Conservation (phyloP, 352 stramenopile genomes). For the Discostella stelligera region DNA sequence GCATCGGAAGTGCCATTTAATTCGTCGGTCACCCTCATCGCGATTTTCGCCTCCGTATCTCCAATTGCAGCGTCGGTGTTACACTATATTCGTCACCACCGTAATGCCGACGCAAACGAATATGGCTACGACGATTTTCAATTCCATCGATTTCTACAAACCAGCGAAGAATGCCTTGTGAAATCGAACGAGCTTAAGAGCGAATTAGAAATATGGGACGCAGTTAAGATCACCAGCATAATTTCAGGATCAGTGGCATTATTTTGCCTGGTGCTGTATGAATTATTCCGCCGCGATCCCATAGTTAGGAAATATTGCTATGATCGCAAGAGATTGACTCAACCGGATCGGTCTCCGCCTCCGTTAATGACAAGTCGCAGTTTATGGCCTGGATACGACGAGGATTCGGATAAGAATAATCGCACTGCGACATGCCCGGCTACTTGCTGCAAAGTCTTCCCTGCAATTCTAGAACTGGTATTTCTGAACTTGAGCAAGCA, state of each 20-base stretch:
- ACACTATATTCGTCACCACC: not conserved
- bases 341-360: constrained; percentile 41
- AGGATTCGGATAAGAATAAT: not conserved
- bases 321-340: constrained; percentile 44
- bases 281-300: constrained; percentile 40
- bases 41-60: not conserved
- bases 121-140: not conserved
- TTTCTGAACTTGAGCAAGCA: constrained; percentile 44
- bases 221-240: constrained; percentile 17
- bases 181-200: not conserved
- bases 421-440: not conserved
- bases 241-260: constrained; percentile 21
- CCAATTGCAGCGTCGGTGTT: not conserved
- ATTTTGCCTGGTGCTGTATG: constrained; percentile 25
- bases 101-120: not conserved
- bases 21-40: not conserved
- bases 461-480: constrained; percentile 39
- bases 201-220: constrained; percentile 1
- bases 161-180: not conserved
- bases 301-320: constrained; percentile 56
- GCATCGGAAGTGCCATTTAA: not conserved
- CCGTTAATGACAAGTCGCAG: constrained; percentile 57
- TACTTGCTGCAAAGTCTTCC: constrained; percentile 20
- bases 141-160: not conserved
- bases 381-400: constrained; percentile 36